Evolutionary conservation across 441 rosid genomes (phyloP).

Genomic region (Viola pubescens): DNA sequence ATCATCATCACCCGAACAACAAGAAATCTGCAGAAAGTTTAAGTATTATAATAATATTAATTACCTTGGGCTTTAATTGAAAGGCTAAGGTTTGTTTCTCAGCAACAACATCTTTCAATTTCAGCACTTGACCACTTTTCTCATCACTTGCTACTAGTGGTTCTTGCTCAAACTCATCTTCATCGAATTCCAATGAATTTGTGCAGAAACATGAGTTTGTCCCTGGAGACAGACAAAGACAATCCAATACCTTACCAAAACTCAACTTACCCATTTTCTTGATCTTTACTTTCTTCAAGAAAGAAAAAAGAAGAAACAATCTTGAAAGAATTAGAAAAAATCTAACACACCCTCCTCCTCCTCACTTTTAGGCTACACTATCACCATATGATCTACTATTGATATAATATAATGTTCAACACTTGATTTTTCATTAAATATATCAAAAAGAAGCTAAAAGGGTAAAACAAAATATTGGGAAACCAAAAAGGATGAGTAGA

Average conservation of each 20-base stretch:
- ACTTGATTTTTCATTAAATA: not conserved
- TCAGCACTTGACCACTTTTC: constrained; percentile 17
- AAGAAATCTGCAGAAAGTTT: not conserved
- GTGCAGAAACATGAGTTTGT: constrained; percentile 65
- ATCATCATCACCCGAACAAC: not conserved
- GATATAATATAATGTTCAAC: not conserved
- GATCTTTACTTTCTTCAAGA: not conserved
- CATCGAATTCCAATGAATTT: constrained; percentile 33
- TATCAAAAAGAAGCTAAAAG: not conserved
- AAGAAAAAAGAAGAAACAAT: not conserved
- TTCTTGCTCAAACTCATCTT: constrained; percentile 40
- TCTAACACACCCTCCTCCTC: constrained; percentile 7
- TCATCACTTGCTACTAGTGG: constrained; percentile 31
- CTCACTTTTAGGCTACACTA: constrained; percentile 5
- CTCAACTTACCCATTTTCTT: constrained; percentile 54
- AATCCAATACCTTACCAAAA: constrained; percentile 58
- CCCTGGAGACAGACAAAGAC: constrained; percentile 42
- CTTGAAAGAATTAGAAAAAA: too few species aligned
- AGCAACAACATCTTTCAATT: constrained; percentile 53
- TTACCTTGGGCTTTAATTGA: constrained; percentile 82
- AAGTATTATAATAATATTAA: too few species aligned
- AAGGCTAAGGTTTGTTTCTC: constrained; percentile 66
- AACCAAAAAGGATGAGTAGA: constrained; percentile 6
- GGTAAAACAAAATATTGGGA: constrained; percentile 8
- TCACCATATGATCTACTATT: constrained; percentile 3